Evolutionary conservation across 2,329 filamentous ascomycete species (phyloP), one percentile per base, ranked within the genome.

Genomic region (Nigrospora osmanthi): DNA sequence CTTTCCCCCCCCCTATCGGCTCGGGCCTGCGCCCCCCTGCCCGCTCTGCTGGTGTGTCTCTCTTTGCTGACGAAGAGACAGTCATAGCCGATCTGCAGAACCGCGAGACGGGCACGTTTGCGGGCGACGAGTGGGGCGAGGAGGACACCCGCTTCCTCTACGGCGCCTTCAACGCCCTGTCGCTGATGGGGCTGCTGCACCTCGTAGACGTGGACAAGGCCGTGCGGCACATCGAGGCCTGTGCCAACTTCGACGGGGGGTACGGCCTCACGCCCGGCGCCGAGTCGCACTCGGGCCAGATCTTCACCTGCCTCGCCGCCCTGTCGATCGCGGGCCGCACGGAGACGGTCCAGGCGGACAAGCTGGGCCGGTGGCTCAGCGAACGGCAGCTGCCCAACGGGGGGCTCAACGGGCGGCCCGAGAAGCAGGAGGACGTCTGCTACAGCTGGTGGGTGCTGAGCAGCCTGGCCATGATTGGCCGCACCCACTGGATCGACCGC

Each of bases 391-490:
- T 95, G 28, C 78, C 87, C 11, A 84, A 83, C 40, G 93, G 93
- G 30, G 93, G 93, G 0, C 70, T 98, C 42, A 98, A 98, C 61
- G 93, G 93, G 3, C 78, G 93, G 40, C 93, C 93, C 1, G 93
- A 97, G 68, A 98, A 98, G 71, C 70, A 87, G 50, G 91, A 95
- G 62, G 93, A 98, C 63, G 91, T 95, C 13, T 98, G 93, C 69
- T 98, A 98, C 68, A 95, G 89, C 63, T 98, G 93, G 93, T 98
- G 93, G 93, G 93, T 97, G 38, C 71, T 91, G 59, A 91, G 87
- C 60, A 95, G 90, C 62, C 70, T 98, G 54, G 84, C 86, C 38
- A 96, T 97, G 76, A 87, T 98, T 54, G 82, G 78, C 44, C 83
- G 84, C 45, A 76, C 89, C 43, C 87, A 96, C 63, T 98, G 93